Evolutionary conservation across 1,139 yeast genomes (phyloP).

Genomic region (Wickerhamiella pararugosa): DNA sequence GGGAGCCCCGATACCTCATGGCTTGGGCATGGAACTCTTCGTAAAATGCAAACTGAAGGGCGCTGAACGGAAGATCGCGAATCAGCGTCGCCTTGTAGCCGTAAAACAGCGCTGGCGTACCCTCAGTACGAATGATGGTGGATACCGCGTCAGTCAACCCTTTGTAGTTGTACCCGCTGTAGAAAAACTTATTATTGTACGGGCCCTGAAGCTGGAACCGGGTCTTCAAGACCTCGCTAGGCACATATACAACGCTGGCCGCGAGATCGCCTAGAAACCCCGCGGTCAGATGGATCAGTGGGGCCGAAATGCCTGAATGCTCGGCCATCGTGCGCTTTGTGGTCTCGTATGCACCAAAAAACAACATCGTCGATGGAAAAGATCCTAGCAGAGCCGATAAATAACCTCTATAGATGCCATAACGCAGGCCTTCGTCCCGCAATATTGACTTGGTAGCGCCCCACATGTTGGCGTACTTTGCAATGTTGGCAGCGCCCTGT

Average conservation of each 20-base stretch:
- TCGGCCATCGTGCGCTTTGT: constrained; percentile 53
- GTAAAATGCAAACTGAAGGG: constrained; percentile 88
- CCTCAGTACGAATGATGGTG: constrained; percentile 55
- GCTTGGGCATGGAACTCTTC: constrained; percentile 45
- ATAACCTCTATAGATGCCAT: constrained; percentile 88
- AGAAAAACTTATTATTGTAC: constrained; percentile 61
- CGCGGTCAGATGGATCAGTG: constrained; percentile 63
- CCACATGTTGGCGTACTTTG: constrained; percentile 49
- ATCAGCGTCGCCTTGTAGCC: constrained; percentile 90
- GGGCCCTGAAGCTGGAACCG: constrained; percentile 84
- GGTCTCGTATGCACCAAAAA: constrained; percentile 78
- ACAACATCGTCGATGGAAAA: constrained; percentile 83
- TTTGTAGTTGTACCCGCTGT: constrained; percentile 74
- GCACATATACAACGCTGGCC: constrained; percentile 87
- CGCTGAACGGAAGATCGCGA: constrained; percentile 88
- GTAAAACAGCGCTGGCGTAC: constrained; percentile 57
- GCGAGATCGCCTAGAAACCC: constrained; percentile 88
- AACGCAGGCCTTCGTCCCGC: constrained; percentile 65
- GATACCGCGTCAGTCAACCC: constrained; percentile 50
- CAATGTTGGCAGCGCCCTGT: constrained; percentile 67
- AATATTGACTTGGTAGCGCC: constrained; percentile 62
- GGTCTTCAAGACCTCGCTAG: constrained; percentile 90
- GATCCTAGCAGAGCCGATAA: constrained; percentile 76
- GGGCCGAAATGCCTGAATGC: constrained; percentile 50
- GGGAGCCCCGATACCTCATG: constrained; percentile 20